phyloP scores from a whole-genome alignment of 352 stramenopile species.

The Phytophthora crassamura region DNA sequence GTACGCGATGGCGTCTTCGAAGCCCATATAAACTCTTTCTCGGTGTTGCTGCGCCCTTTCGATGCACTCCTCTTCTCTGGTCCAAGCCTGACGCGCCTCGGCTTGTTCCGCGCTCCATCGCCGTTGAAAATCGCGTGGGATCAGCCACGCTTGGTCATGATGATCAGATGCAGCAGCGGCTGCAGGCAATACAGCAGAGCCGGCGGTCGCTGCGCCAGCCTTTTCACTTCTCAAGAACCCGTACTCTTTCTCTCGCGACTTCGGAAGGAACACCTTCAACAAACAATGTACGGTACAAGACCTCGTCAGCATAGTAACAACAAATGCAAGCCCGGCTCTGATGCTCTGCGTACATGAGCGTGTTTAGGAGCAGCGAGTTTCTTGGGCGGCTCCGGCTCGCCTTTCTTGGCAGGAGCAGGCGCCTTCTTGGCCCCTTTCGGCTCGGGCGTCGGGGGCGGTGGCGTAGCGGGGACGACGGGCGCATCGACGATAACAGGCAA shows the following conservation, averaged over 20 bases:
- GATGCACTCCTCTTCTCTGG: constrained; percentile 63
- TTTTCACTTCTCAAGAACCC: constrained; percentile 26
- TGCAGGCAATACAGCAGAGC: background rate
- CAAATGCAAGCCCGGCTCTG: background rate
- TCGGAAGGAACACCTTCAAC: constrained; percentile 38
- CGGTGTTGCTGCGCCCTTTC: constrained; percentile 51
- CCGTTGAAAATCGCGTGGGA: constrained; percentile 70
- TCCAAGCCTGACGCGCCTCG: constrained; percentile 55
- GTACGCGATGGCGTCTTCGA: constrained; percentile 77
- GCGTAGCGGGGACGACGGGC: constrained; percentile 10
- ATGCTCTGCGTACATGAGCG: too few relatives aligned
- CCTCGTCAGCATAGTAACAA: background rate
- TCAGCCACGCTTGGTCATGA: constrained; percentile 30
- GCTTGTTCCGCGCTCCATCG: constrained; percentile 70
- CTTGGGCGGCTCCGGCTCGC: constrained; percentile 52
- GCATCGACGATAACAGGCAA: constrained; percentile 56
- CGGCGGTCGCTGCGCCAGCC: background rate
- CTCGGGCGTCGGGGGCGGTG: constrained; percentile 21
- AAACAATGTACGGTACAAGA: background rate
- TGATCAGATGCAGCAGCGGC: constrained; percentile 18
- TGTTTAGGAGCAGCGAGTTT: constrained; percentile 49
- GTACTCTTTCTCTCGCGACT: constrained; percentile 28
- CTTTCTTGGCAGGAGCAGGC: constrained; percentile 24
- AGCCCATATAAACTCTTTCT: constrained; percentile 69
- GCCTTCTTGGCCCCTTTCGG: constrained; percentile 50